These are phyloP conservation scores for Phytophthora idaei DNA, from an alignment of 352 stramenopile genomes.

Conservation along the genomic window DNA sequence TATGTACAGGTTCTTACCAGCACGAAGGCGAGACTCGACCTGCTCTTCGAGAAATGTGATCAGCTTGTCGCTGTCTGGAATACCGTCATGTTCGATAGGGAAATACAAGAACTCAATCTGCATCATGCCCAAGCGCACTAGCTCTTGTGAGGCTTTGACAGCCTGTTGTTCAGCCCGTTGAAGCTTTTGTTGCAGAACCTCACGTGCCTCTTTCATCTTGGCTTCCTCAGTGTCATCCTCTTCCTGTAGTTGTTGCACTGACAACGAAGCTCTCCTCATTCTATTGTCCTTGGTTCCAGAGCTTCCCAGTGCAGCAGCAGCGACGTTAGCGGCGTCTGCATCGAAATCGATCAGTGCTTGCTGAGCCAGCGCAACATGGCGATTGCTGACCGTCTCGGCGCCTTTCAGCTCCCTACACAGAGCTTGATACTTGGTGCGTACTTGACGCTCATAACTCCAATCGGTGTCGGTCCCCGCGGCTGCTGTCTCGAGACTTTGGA, in stretches of 20 bases:
- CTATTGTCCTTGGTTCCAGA: constrained; percentile 15
- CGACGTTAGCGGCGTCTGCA: constrained; percentile 10
- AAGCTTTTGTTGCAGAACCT: constrained; percentile 52
- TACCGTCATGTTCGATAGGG: constrained; percentile 53
- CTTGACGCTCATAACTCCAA: constrained; percentile 59
- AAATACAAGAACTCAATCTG: constrained; percentile 59
- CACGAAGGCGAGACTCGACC: constrained; percentile 60
- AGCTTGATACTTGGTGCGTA: constrained; percentile 52
- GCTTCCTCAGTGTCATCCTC: constrained; percentile 24
- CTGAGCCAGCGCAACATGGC: constrained; percentile 51
- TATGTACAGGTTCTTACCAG: constrained; percentile 65
- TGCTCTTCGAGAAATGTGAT: constrained; percentile 36
- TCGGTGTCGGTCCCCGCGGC: constrained; percentile 5
- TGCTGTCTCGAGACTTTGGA: constrained; percentile 25
- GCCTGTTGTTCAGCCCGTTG: constrained; percentile 56
- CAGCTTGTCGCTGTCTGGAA: constrained; percentile 35
- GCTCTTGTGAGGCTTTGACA: constrained; percentile 38
- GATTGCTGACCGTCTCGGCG: constrained; percentile 45
- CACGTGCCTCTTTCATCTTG: constrained; percentile 20
- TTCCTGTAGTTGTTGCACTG: constrained; percentile 14
- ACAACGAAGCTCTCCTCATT: constrained; percentile 14
- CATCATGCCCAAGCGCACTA: constrained; percentile 43
- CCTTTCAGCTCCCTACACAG: constrained; percentile 44
- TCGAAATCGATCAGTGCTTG: constrained; percentile 35
- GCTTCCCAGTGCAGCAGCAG: constrained; percentile 15